Percentiles rank a stretch among this genome's conserved stretches.
phyloP scores from a whole-genome alignment of 306 rosid genomes.

The Pterocarpus macrocarpus region DNA sequence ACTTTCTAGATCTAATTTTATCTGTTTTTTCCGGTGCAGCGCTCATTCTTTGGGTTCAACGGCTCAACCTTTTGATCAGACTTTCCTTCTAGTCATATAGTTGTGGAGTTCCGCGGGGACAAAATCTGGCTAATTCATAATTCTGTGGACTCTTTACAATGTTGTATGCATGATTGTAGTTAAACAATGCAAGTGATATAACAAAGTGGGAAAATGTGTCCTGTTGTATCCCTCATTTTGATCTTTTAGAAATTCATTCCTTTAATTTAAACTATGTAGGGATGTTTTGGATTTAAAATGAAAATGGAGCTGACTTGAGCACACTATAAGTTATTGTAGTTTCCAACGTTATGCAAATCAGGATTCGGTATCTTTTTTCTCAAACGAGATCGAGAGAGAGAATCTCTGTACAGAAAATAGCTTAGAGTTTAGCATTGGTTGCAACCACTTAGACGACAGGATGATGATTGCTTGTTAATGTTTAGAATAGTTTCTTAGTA shows the following conservation, averaged over 20 bases:
- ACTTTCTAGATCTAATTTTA: conserved; percentile 15
- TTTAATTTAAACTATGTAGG: background rate
- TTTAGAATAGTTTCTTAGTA: background rate
- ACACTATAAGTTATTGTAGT: background rate
- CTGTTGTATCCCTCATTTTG: conserved; percentile 15
- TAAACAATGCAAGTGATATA: conserved; percentile 26
- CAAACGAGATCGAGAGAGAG: background rate
- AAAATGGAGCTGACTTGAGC: background rate
- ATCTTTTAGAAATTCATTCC: conserved; percentile 14
- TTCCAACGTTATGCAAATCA: background rate
- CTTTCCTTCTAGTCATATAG: conserved; percentile 22
- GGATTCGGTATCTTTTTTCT: background rate
- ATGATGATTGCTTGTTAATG: background rate
- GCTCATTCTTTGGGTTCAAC: conserved; percentile 84
- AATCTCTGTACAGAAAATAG: background rate
- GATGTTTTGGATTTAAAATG: background rate
- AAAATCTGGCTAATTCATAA: conserved; percentile 25
- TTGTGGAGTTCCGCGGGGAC: conserved; percentile 24
- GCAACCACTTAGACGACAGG: background rate
- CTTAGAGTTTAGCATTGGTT: background rate
- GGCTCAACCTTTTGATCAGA: conserved; percentile 83
- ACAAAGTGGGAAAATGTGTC: conserved; percentile 30
- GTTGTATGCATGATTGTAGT: conserved; percentile 42
- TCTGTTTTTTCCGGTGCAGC: conserved; percentile 62
- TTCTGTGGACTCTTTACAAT: conserved; percentile 31